Evolutionary conservation across 768 basidiomycete species (phyloP).

Genomic region (Tulasnella sp.): DNA sequence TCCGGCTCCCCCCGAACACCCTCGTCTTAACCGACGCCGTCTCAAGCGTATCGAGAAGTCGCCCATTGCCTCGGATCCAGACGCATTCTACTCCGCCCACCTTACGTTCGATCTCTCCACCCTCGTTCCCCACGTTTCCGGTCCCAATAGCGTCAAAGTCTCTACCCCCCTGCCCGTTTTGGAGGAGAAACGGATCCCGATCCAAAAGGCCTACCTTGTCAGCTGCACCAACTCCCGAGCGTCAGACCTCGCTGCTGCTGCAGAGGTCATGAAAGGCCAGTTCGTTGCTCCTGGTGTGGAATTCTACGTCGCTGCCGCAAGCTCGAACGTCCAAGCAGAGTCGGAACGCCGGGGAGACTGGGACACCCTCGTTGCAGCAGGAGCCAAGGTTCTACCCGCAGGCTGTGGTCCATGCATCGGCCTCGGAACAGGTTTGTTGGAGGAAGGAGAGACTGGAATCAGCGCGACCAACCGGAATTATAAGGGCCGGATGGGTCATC

Average conservation of each 20-base stretch:
- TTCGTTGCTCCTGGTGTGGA: conserved; percentile 80
- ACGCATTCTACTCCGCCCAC: conserved; percentile 78
- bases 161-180: conserved; percentile 90
- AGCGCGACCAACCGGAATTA: conserved; percentile 99
- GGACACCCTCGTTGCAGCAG: conserved; percentile 78
- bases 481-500: conserved; percentile 97
- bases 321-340: conserved; percentile 85
- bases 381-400: conserved; percentile 87
- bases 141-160: conserved; percentile 96
- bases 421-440: conserved; percentile 83
- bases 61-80: conserved; percentile 59
- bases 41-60: conserved; percentile 59
- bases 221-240: conserved; percentile 97
- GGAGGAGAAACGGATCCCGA: conserved; percentile 64
- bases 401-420: conserved; percentile 99
- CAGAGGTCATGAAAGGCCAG: conserved; percentile 77
- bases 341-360: conserved; percentile 83
- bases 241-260: conserved; percentile 90
- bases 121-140: conserved; percentile 91
- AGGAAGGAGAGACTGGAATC: conserved; percentile 94
- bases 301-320: conserved; percentile 96
- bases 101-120: conserved; percentile 89
- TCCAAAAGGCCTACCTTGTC: conserved; percentile 97
- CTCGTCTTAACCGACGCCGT: conserved; percentile 73
- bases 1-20: conserved; percentile 73